Evolutionary conservation across 2,329 filamentous ascomycete species (phyloP), one percentile per base, ranked within the genome.

Genomic region (Venturia effusa): DNA sequence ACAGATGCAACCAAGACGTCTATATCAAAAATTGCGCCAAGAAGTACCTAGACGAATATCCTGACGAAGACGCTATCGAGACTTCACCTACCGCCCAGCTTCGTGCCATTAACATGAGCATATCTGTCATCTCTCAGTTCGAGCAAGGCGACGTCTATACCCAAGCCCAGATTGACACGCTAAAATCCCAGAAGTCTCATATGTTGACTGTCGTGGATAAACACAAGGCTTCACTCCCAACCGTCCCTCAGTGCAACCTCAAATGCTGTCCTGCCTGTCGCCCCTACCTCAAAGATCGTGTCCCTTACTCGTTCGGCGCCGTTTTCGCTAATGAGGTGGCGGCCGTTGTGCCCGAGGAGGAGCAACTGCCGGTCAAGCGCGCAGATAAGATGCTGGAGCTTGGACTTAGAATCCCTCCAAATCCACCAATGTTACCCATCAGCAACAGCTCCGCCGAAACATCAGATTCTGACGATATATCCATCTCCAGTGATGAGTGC

Each of bases 1-100:
- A 90, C 73, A 79, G 82, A 65, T 94, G 90, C 73, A 83, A 80
- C 15, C 84, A 89, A 71, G 88, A 92, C 62, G n/a, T 22, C 34
- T 39, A 48, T 40, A 40, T 57, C n/a, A 27, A 64, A 4, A 19
- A 41, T 4, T 32, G 27, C 27, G 19, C 15, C 15, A 57, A 19
- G 15, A 57, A 57, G 30, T 57, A 57, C 51, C 15, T 32, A 19
- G 10, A 24, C 10, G 27, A 57, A 8, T 34, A n/a, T 8, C 37
- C 39, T n/a, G 27, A 61, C 45, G 37, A 24, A n/a, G 27, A 45
- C 22, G 39, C 27, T 8, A 39, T 41, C 27, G n/a, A 32, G 40
- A 39, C 59, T n/a, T 63, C 61, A 34, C 30, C 22, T 15, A 34
- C 40, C 45, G 61, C 30, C 15, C 41, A 63, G 19, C 67, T 76